Evolutionary conservation across 139 green algal species (phyloP).

Genomic region (Choricystis sp.): DNA sequence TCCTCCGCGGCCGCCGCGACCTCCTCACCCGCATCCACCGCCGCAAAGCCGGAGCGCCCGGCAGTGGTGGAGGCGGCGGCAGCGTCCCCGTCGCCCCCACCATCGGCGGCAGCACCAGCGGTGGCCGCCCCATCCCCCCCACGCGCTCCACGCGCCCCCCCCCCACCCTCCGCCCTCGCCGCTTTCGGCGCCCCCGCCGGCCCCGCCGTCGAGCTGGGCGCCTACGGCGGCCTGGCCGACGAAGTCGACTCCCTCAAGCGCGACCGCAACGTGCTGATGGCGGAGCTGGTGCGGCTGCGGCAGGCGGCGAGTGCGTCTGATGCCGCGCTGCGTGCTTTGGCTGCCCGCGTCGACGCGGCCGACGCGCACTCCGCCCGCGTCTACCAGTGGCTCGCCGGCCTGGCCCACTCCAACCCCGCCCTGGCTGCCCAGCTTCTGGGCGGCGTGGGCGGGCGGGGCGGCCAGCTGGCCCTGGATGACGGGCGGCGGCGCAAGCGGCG

Average conservation of each 20-base stretch:
- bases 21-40: constrained; percentile 66
- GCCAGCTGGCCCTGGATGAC: background rate
- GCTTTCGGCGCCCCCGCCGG: background rate
- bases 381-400: background rate
- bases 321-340: background rate
- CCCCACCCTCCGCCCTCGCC: no score
- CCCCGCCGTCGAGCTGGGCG: constrained; percentile 41
- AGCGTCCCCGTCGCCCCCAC: background rate
- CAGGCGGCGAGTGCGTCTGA: constrained; percentile 37
- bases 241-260: constrained; percentile 71
- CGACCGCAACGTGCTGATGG: constrained; percentile 73
- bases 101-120: no score
- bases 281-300: constrained; percentile 69
- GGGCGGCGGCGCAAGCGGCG: no score
- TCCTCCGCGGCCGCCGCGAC: constrained; percentile 52
- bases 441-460: background rate
- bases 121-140: no score
- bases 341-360: background rate
- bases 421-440: background rate
- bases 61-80: background rate
- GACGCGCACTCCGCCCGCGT: background rate
- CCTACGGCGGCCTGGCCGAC: constrained; percentile 54
- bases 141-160: no score
- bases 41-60: constrained; percentile 32
- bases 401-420: background rate